phyloP scores from a whole-genome alignment of 1,284 basidiomycete genomes.

The Termitomyces sp. region DNA sequence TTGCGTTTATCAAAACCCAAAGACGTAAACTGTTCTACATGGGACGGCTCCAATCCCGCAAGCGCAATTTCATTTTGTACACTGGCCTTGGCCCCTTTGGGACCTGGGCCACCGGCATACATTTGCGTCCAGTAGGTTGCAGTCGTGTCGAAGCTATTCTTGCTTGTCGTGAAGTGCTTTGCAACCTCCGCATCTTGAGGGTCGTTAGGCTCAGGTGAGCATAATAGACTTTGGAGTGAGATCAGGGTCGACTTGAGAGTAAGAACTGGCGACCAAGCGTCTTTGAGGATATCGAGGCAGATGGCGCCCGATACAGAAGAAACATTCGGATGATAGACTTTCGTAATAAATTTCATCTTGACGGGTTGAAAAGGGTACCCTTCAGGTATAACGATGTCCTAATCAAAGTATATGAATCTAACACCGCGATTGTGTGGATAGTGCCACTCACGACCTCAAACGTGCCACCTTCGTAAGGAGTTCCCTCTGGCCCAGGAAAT shows the following conservation, averaged over 20 bases:
- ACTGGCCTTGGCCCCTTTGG: slow-evolving; percentile 30
- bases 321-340: slow-evolving; percentile 97
- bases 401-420: slow-evolving; percentile 6
- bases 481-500: slow-evolving; percentile 90
- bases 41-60: slow-evolving; percentile 66
- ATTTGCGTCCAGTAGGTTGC: slow-evolving; percentile 92
- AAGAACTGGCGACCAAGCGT: slow-evolving; percentile 90
- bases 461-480: slow-evolving; percentile 90
- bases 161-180: slow-evolving; percentile 91
- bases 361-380: slow-evolving; percentile 96
- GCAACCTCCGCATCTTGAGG: slow-evolving; percentile 98
- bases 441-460: slow-evolving; percentile 80
- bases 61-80: slow-evolving; percentile 63
- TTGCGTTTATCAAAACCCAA: slow-evolving; percentile 71
- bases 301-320: slow-evolving; percentile 92
- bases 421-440: slow-evolving; percentile 1
- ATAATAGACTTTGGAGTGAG: slow-evolving; percentile 92
- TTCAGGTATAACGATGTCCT: slow-evolving; percentile 96
- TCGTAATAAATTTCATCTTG: slow-evolving; percentile 97
- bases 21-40: slow-evolving; percentile 69
- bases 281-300: slow-evolving; percentile 68
- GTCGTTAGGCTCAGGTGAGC: slow-evolving; percentile 94
- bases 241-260: slow-evolving; percentile 97
- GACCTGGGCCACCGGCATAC: slow-evolving; percentile 72
- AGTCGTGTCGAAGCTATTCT: slow-evolving; percentile 84